Evolutionary conservation across 73 alveolate genomes (phyloP), one percentile per base, ranked within the genome.

Genomic region (Paramecium pentaurelia): DNA sequence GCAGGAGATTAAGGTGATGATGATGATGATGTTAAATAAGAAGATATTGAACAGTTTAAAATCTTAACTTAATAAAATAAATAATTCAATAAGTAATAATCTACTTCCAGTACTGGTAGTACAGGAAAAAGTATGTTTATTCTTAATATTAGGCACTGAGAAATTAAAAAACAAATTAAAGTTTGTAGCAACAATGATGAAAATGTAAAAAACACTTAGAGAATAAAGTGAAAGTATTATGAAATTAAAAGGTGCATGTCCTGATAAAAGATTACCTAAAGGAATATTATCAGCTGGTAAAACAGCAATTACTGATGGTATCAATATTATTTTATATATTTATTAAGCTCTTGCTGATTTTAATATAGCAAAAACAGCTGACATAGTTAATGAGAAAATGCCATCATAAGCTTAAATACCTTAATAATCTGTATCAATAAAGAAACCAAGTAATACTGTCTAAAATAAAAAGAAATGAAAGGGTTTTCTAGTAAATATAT

Each of bases 211-310:
- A 77, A 90, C 80, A 71, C 80, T 73, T 37, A 44, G 90, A 90
- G 97, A 96, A 70, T 97, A 97, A 89, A 93, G 96, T 83, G 99
- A 98, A 92, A 73, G 95, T 4, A 98, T 98, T 14, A 96, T 96
- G 94, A 94, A 97, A 86, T 86, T 98, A 59, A 98, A 97, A 89
- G 99, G 99, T 28, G 93, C 97, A 42, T 96, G 99, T 89, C 99
- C 99, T 54, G 99, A 96, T 49, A 94, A 96, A 58, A 95, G 94
- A 87, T 96, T 96, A 28, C 99, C 99, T 3, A 95, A 89, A 77
- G 99, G 99, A 4, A 93, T 96, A 32, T 92, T 95, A 60, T 94
- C 93, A n/a, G 95, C 95, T 73, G 99, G 98, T 4, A 95, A 54
- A 58, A 60, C 60, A 8, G 93, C 93, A n/a, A 86, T 86, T 51